Conservation (phyloP, 306 rosid genomes). For the Vachellia pachyceras region DNA sequence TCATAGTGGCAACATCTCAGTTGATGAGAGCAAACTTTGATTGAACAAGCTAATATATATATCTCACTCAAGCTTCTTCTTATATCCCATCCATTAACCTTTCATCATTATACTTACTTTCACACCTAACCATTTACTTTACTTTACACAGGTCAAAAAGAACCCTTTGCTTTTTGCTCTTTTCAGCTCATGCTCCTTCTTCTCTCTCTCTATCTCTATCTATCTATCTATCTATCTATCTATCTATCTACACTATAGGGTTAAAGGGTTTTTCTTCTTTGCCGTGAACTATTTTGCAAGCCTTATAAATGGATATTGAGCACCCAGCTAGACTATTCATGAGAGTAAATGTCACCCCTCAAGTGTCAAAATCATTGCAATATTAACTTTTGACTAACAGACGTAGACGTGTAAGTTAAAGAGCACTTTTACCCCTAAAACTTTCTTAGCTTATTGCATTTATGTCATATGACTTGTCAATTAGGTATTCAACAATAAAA, state of each 20-base stretch:
- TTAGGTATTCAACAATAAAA: background rate
- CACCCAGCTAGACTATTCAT: too few relatives aligned
- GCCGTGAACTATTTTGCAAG: too few relatives aligned
- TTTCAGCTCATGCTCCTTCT: background rate
- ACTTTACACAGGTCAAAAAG: constrained; percentile 14
- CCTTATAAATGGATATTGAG: too few relatives aligned
- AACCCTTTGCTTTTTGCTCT: background rate
- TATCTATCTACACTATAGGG: too few relatives aligned
- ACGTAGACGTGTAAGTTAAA: too few relatives aligned
- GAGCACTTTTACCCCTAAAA: too few relatives aligned
- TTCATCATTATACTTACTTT: background rate
- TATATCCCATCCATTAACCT: background rate
- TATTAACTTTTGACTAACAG: too few relatives aligned
- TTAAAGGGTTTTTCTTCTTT: too few relatives aligned
- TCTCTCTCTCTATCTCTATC: too few relatives aligned
- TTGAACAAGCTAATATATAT: constrained; percentile 20
- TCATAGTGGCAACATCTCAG: constrained; percentile 40
- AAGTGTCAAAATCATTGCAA: too few relatives aligned
- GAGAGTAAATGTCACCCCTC: too few relatives aligned
- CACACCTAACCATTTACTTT: background rate
- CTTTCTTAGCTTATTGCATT: background rate
- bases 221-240: too few relatives aligned
- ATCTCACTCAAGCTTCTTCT: background rate
- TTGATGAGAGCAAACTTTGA: background rate
- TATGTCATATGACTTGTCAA: background rate